phyloP scores from a whole-genome alignment of 2,329 filamentous ascomycete genomes.

The Byssochlamys sp. region DNA sequence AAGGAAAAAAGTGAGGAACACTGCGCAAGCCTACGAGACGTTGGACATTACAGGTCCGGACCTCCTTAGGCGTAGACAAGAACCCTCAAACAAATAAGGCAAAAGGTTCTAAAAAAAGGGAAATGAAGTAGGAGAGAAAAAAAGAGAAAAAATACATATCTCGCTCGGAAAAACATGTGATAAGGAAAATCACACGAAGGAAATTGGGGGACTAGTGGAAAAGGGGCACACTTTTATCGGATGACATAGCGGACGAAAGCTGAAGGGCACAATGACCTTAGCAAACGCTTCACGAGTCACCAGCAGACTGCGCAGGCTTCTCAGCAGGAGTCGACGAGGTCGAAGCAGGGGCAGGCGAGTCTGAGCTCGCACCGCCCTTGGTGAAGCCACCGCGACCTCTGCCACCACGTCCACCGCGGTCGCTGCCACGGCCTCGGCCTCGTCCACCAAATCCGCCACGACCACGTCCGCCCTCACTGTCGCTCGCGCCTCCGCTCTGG shows the following conservation, averaged over 20 bases:
- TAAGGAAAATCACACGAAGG: slow-evolving; percentile 11
- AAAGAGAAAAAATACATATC: slow-evolving; percentile 3
- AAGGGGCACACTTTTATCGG: slow-evolving; percentile 4
- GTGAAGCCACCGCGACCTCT: slow-evolving; percentile 53
- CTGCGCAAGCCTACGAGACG: background rate
- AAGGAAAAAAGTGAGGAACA: slow-evolving; percentile 2
- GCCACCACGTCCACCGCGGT: slow-evolving; percentile 47
- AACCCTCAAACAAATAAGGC: background rate
- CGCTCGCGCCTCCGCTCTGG: slow-evolving; percentile 71
- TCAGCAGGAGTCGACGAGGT: slow-evolving; percentile 21
- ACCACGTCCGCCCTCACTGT: slow-evolving; percentile 57
- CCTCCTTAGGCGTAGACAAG: background rate
- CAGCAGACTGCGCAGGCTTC: slow-evolving; percentile 24
- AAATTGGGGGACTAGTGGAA: background rate
- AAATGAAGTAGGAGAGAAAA: background rate
- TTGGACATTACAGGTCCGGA: background rate
- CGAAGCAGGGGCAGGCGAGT: slow-evolving; percentile 19
- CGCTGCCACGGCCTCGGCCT: slow-evolving; percentile 46
- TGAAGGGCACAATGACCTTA: slow-evolving; percentile 3
- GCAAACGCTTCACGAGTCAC: slow-evolving; percentile 4
- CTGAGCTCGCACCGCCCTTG: slow-evolving; percentile 42
- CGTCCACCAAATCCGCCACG: slow-evolving; percentile 51
- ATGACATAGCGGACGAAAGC: slow-evolving; percentile 9
- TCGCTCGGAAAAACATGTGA: slow-evolving; percentile 13
- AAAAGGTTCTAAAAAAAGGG: background rate